Conservation (phyloP, 495 filamentous ascomycete species). For the Rhizodiscina lignyota region DNA sequence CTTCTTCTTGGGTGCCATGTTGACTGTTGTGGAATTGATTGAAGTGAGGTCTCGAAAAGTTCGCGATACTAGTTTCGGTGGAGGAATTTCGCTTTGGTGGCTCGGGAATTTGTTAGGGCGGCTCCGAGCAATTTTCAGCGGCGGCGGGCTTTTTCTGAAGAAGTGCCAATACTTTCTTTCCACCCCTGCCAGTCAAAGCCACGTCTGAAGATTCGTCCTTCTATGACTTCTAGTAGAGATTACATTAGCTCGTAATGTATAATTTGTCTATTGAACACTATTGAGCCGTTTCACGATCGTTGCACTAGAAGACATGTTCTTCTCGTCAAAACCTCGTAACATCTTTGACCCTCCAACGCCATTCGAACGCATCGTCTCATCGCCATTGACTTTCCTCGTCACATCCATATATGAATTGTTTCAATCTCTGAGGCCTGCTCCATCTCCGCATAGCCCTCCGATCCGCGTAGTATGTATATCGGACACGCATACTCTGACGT, state of each 20-base stretch:
- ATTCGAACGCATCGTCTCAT: background rate
- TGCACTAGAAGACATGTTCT: no score
- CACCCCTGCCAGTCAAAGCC: no score
- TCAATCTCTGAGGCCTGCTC: background rate
- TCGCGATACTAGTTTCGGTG: background rate
- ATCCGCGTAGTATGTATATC: constrained; percentile 78
- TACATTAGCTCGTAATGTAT: no score
- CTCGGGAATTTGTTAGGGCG: no score
- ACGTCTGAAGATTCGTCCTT: no score
- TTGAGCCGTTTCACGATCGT: no score
- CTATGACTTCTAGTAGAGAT: no score
- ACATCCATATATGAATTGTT: background rate
- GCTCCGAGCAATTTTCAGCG: no score
- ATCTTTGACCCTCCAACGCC: background rate
- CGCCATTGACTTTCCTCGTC: background rate
- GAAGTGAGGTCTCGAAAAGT: background rate
- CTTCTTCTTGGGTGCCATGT: constrained; percentile 58
- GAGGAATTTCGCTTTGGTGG: no score
- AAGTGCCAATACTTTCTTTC: no score
- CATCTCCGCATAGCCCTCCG: constrained; percentile 20
- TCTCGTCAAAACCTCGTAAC: background rate
- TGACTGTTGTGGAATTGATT: constrained; percentile 1
- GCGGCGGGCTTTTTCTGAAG: no score
- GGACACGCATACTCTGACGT: constrained; percentile 60
- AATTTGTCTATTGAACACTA: no score